A percentile compares a stretch with the other conserved stretches of the same genome.
These are phyloP conservation scores for Annulohypoxylon truncatum DNA, from an alignment of 2,329 filamentous ascomycete species.

Conservation along the genomic window DNA sequence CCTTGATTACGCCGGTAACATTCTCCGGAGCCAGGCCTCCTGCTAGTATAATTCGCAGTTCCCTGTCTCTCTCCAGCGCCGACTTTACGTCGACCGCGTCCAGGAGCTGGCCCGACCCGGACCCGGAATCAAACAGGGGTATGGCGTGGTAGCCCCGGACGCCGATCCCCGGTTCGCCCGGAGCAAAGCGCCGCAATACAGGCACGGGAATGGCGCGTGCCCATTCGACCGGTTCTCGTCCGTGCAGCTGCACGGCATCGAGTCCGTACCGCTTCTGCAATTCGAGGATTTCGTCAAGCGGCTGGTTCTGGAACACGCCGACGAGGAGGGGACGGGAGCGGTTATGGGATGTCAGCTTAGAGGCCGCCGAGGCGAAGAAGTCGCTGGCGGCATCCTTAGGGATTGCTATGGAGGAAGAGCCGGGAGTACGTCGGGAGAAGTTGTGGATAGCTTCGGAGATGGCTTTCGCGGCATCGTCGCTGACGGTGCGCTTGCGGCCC, in stretches of 20 bases:
- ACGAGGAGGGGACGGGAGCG: constrained; percentile 79
- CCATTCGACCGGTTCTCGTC: constrained; percentile 93
- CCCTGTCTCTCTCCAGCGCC: constrained; percentile 73
- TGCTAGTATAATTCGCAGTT: constrained; percentile 82
- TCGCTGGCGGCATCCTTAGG: constrained; percentile 62
- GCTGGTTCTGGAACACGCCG: constrained; percentile 93
- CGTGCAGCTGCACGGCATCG: constrained; percentile 93
- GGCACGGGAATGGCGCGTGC: constrained; percentile 88
- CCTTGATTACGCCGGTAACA: constrained; percentile 72
- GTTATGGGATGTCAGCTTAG: constrained; percentile 56
- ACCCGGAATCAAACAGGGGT: constrained; percentile 87
- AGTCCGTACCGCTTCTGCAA: constrained; percentile 81
- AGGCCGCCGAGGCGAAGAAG: constrained; percentile 74
- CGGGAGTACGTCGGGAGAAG: constrained; percentile 52
- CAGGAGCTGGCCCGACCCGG: constrained; percentile 83
- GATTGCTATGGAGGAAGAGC: constrained; percentile 48
- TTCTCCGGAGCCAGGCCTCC: constrained; percentile 87
- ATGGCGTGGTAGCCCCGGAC: constrained; percentile 83
- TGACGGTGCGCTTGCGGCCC: constrained; percentile 82
- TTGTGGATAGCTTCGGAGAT: constrained; percentile 84
- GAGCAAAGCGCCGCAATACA: constrained; percentile 87
- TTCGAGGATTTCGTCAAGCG: constrained; percentile 82
- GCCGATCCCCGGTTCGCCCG: constrained; percentile 77
- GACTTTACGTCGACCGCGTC: constrained; percentile 76
- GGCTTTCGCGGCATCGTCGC: constrained; percentile 78